Conservation (phyloP, 176 grass and related monocot species). For the Juncus effusus region DNA sequence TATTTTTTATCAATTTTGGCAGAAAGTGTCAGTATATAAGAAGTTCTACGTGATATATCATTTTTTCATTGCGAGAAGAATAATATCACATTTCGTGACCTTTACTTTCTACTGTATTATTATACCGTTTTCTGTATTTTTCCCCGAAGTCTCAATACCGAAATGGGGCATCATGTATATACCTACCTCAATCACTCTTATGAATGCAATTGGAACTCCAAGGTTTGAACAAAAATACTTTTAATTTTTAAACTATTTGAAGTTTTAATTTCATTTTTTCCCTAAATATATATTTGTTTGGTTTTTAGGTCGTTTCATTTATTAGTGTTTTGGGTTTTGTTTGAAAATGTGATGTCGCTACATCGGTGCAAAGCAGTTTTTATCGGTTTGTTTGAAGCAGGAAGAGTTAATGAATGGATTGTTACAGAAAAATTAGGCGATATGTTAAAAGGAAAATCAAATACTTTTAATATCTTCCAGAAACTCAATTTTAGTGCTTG, state of each 20-base stretch:
- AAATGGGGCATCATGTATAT: slow-evolving; percentile 41
- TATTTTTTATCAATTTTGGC: slow-evolving; percentile 13
- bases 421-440: slow-evolving; percentile 54
- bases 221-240: slow-evolving; percentile 18
- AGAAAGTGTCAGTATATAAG: slow-evolving; percentile 38
- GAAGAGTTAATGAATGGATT: slow-evolving; percentile 47
- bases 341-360: slow-evolving; percentile 50
- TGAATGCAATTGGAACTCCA: slow-evolving; percentile 35
- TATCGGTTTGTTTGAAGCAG: slow-evolving; percentile 44
- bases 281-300: slow-evolving; percentile 15
- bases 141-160: slow-evolving; percentile 37
- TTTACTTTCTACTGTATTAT: slow-evolving; percentile 49
- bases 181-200: slow-evolving; percentile 36
- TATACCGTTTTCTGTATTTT: slow-evolving; percentile 43
- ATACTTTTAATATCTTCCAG: slow-evolving; percentile 17
- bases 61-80: slow-evolving; percentile 39
- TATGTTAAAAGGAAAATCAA: slow-evolving; percentile 31
- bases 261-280: background rate
- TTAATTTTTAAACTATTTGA: background rate
- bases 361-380: slow-evolving; percentile 39
- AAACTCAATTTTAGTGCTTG: slow-evolving; percentile 33
- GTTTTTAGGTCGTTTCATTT: slow-evolving; percentile 38
- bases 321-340: slow-evolving; percentile 40
- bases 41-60: slow-evolving; percentile 46
- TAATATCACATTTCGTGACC: slow-evolving; percentile 36